Evolutionary conservation across 2,329 filamentous ascomycete species (phyloP), one percentile per base, ranked within the genome.

Genomic region (Talaromyces sp.): DNA sequence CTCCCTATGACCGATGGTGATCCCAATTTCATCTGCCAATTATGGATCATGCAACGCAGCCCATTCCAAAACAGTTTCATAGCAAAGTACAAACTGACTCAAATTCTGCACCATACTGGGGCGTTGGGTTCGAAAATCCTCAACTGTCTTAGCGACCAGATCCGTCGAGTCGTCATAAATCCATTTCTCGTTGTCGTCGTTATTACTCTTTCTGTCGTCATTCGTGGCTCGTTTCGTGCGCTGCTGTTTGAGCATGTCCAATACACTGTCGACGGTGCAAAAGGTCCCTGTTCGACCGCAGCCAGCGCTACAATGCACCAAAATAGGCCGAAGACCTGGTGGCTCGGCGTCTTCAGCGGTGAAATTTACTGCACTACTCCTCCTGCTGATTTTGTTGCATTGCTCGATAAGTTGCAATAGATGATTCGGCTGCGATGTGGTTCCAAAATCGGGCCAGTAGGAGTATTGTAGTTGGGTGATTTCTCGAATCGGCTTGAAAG

Each of bases 41-140:
- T 67, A 11, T 59, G 25, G 5, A 43, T 45, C 37, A 59, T 59
- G 56, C 56, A 45, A 59, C 17, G 83, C 82, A 33, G 95, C 78
- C 93, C 94, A 99, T 78, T 98, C 94, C 63, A 96, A 81, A 7
- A 98, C 85, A 47, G 91, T 96, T 81, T 99, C 95, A 77, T 99
- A 99, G 77, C 95, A 99, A 39, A 99, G 86, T 59, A 97, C 94
- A 79, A 90, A 98, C 76, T 99, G 95, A 67, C 92, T 85, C 65
- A 98, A 80, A 72, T 90, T 97, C 78, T 98, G 95, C 50, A 99
- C 94, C 93, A 98, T 99, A 78, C 93, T 97, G 22, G 97, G 80
- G 69, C 95, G 84, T 80, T 99, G 95, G 58, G 85, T 83, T 64
- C 95, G 85, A 77, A 99, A 97, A 71, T 97, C 93, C 71, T 95